Conservation (phyloP, 768 basidiomycete genomes). For the Boletus tylopilopsis region DNA sequence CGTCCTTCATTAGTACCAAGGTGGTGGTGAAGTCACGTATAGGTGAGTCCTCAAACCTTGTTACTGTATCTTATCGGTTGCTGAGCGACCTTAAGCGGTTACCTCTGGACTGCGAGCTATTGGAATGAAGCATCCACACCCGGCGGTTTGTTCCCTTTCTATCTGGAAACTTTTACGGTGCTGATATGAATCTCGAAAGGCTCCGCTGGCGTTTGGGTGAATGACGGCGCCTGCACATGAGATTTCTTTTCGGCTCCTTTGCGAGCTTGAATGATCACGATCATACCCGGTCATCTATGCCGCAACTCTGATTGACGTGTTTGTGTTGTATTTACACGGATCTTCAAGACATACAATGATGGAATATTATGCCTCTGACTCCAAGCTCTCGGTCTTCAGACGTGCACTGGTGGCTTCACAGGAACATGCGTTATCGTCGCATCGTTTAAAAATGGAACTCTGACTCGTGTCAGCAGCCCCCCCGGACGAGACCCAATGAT, state of each 20-base stretch:
- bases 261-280: too few species aligned
- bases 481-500: too few species aligned
- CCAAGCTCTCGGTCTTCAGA: not conserved
- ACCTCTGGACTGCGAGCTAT: conserved; percentile 4
- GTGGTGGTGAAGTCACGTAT: too few species aligned
- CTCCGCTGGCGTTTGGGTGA: not conserved
- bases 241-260: too few species aligned
- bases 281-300: too few species aligned
- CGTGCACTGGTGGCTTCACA: not conserved
- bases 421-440: not conserved
- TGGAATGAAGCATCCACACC: conserved; percentile 1
- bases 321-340: too few species aligned
- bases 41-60: too few species aligned
- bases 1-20: too few species aligned
- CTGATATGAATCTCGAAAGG: not conserved
- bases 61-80: not conserved
- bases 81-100: not conserved
- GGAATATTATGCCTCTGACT: not conserved
- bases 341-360: not conserved
- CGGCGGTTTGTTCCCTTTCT: not conserved
- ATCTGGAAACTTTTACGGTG: not conserved
- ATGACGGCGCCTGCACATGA: not conserved
- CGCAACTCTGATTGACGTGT: too few species aligned
- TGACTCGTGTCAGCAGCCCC: not conserved
- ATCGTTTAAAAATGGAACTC: not conserved